A percentile compares a stretch with the other conserved stretches of the same genome.
These are phyloP conservation scores for Coemansia nantahalensis DNA, from an alignment of 192 early-diverging fungal species.

Conservation along the genomic window DNA sequence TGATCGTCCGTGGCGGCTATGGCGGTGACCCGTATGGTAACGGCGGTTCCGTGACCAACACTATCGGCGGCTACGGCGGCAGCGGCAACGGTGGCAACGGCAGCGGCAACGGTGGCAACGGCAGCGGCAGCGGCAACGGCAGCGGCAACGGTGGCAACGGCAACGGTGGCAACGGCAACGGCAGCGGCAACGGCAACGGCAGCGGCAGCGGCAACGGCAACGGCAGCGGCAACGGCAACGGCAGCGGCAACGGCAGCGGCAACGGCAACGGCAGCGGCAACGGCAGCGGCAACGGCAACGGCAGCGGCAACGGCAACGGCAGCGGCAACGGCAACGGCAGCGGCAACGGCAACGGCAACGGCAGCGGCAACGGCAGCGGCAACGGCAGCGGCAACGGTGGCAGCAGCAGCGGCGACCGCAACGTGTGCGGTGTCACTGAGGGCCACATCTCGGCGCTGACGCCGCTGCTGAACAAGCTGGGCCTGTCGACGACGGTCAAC, in stretches of 20 bases:
- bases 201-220: constrained; percentile 17
- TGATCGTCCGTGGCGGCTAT: constrained; percentile 8
- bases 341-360: not conserved
- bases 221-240: constrained; percentile 8
- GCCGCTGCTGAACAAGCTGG: constrained; percentile 46
- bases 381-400: not conserved
- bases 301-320: not conserved
- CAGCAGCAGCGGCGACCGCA: constrained; percentile 6
- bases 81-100: constrained; percentile 3
- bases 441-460: constrained; percentile 46
- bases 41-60: too few relatives aligned
- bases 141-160: constrained; percentile 4
- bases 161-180: constrained; percentile 3
- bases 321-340: constrained; percentile 1
- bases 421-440: constrained; percentile 38
- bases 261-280: not conserved
- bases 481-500: constrained; percentile 38
- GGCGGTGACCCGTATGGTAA: constrained; percentile 10
- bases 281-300: not conserved
- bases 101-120: constrained; percentile 3
- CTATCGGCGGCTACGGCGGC: not conserved
- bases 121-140: constrained; percentile 5
- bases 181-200: constrained; percentile 1
- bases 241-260: constrained; percentile 1
- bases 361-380: not conserved